A percentile compares a stretch with the other conserved stretches of the same genome.
phyloP scores from a whole-genome alignment of 768 basidiomycete genomes.

The Boletellus sp. region DNA sequence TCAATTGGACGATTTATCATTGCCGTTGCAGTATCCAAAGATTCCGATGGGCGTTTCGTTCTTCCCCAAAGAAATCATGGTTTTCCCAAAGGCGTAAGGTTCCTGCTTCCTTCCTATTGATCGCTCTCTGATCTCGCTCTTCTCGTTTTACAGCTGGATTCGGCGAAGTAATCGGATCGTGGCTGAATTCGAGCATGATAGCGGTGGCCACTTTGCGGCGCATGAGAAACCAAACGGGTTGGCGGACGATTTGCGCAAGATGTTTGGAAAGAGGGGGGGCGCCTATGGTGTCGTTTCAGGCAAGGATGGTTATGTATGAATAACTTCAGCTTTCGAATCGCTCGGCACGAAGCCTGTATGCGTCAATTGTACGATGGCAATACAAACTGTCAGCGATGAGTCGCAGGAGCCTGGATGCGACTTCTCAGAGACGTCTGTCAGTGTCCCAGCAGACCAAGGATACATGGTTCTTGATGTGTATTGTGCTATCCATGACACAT shows the following conservation, averaged over 20 bases:
- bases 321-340: not conserved
- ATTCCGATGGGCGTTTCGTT: conserved; percentile 49
- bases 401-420: too few relatives aligned
- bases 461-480: too few relatives aligned
- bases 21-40: not conserved
- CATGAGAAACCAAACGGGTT: conserved; percentile 48
- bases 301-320: conserved; percentile 39
- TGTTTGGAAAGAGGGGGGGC: conserved; percentile 53
- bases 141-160: conserved; percentile 42
- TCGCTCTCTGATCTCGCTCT: not conserved
- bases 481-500: too few relatives aligned
- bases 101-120: fast-evolving
- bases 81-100: conserved; percentile 38
- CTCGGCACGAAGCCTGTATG: not conserved
- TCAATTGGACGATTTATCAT: not conserved
- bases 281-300: conserved; percentile 47
- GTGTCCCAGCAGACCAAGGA: too few relatives aligned
- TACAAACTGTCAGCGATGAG: too few relatives aligned
- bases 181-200: conserved; percentile 45
- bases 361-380: too few relatives aligned
- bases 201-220: conserved; percentile 60
- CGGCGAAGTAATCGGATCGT: conserved; percentile 37
- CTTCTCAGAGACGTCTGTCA: too few relatives aligned
- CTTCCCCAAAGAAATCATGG: conserved; percentile 48
- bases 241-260: conserved; percentile 48